Percentiles rank a stretch among this genome's conserved stretches.
These are phyloP conservation scores for Trichoderma sp. DNA, from an alignment of 2,329 filamentous ascomycete species.

Conservation along the genomic window DNA sequence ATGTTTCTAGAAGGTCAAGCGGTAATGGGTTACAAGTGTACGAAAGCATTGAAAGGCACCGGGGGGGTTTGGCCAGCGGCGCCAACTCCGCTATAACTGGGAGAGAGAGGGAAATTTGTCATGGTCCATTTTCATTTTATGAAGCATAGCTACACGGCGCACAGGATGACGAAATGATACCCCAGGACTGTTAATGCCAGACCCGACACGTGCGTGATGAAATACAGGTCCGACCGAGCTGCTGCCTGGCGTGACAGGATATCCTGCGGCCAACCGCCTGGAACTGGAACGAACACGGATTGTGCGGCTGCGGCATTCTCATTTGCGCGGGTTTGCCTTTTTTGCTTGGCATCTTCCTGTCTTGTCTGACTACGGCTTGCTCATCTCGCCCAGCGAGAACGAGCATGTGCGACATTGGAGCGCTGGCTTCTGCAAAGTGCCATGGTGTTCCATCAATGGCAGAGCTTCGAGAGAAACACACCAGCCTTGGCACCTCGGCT, in stretches of 20 bases:
- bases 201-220: slow-evolving; percentile 5
- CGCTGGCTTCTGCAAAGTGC: not conserved
- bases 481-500: slow-evolving; percentile 16
- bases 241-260: slow-evolving; percentile 3
- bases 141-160: slow-evolving; percentile 22
- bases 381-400: not conserved
- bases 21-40: slow-evolving; percentile 2
- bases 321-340: not conserved
- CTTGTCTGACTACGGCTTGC: not conserved
- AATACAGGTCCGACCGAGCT: not conserved
- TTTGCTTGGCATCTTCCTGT: not conserved
- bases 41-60: not conserved
- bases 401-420: not conserved
- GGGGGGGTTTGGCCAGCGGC: not conserved
- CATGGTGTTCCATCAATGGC: not conserved
- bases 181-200: not conserved
- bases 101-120: not conserved
- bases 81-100: not conserved
- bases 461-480: slow-evolving; percentile 1
- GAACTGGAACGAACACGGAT: not conserved
- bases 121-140: slow-evolving; percentile 12
- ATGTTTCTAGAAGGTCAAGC: not conserved
- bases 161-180: slow-evolving; percentile 22
- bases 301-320: not conserved
- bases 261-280: not conserved